phyloP scores from a whole-genome alignment of 2,329 filamentous ascomycete species.

The Venturia effusa region DNA sequence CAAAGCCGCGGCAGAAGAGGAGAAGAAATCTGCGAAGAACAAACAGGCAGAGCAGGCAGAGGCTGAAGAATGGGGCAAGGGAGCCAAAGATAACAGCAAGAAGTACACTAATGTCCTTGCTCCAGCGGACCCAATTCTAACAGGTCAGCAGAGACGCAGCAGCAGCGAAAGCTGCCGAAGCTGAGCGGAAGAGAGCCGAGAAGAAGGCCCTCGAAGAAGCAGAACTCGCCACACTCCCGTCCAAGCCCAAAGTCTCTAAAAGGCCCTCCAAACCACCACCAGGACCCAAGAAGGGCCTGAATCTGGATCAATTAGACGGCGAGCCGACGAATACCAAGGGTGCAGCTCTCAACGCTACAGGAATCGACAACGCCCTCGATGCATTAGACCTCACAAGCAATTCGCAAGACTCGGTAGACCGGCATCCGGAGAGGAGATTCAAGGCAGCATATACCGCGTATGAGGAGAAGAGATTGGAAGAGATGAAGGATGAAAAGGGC shows the following conservation, averaged over 20 bases:
- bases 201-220: conserved; percentile 71
- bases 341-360: conserved; percentile 62
- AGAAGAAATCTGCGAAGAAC: conserved; percentile 64
- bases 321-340: conserved; percentile 34
- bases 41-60: conserved; percentile 57
- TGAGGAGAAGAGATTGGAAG: conserved; percentile 67
- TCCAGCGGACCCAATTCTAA: conserved; percentile 13
- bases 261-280: conserved; percentile 19
- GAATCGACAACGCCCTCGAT: conserved; percentile 90
- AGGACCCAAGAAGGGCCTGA: conserved; percentile 46
- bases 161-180: conserved; percentile 71
- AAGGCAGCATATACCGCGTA: conserved; percentile 76
- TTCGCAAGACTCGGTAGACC: conserved; percentile 63
- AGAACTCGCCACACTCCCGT: conserved; percentile 61
- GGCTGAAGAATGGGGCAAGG: conserved; percentile 70
- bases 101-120: conserved; percentile 51
- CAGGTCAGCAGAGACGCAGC: conserved; percentile 61
- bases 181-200: conserved; percentile 82
- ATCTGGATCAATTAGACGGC: conserved; percentile 63
- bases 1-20: conserved; percentile 79
- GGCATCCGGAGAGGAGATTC: conserved; percentile 78
- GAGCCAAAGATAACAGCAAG: conserved; percentile 73
- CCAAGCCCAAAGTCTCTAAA: conserved; percentile 51
- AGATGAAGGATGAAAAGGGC: conserved; percentile 79
- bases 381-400: conserved; percentile 59